Conservation (phyloP, 2,329 filamentous ascomycete genomes). For the Ophiostoma montium region DNA sequence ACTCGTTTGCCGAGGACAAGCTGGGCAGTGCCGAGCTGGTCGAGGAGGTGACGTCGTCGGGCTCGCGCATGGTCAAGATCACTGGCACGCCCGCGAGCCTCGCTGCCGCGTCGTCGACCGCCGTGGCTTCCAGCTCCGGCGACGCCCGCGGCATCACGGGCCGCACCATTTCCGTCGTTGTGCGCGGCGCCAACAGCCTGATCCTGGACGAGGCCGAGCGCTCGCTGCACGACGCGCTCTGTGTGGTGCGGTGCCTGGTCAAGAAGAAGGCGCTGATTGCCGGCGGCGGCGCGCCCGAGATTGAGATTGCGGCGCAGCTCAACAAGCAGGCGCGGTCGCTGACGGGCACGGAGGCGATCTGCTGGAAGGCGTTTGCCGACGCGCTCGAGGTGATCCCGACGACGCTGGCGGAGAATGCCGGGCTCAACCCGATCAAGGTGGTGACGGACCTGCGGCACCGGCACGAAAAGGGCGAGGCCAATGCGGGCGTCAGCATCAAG, state of each 20-base stretch:
- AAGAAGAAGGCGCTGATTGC: constrained; percentile 99
- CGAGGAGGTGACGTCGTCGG: constrained; percentile 78
- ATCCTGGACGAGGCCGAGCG: constrained; percentile 97
- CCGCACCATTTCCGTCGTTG: constrained; percentile 89
- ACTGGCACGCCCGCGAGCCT: constrained; percentile 43
- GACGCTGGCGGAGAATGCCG: constrained; percentile 92
- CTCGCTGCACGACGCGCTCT: constrained; percentile 91
- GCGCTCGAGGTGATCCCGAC: constrained; percentile 95
- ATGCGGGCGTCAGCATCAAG: constrained; percentile 96
- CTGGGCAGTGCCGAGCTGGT: constrained; percentile 85
- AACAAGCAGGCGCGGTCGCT: constrained; percentile 69
- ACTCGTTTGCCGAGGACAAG: constrained; percentile 98
- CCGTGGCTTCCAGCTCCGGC: not conserved
- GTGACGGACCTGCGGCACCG: constrained; percentile 90
- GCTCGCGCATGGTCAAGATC: constrained; percentile 87
- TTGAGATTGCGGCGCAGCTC: constrained; percentile 83
- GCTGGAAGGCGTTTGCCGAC: constrained; percentile 98
- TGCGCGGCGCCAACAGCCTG: constrained; percentile 82
- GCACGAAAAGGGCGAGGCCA: constrained; percentile 89
- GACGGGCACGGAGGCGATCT: constrained; percentile 87
- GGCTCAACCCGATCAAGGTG: constrained; percentile 96
- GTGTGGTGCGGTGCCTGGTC: constrained; percentile 90
- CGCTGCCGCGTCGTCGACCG: constrained; percentile 3
- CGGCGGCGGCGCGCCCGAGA: constrained; percentile 89
- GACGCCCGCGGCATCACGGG: constrained; percentile 26